Conservation (phyloP, 1,284 basidiomycete genomes). For the Cutaneotrichosporon mucoides region DNA sequence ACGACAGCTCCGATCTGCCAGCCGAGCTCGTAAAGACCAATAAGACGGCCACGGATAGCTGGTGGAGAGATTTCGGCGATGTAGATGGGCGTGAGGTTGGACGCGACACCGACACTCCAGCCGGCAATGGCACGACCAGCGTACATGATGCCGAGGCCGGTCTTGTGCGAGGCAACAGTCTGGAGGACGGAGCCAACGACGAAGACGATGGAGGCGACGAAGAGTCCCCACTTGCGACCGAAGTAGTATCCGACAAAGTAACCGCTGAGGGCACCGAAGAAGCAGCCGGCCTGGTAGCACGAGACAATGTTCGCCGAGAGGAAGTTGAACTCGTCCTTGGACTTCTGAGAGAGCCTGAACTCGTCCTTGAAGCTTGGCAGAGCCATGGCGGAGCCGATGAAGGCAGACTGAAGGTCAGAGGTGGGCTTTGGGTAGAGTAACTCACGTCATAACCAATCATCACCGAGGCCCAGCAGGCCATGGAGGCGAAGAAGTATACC, state of each 20-base stretch:
- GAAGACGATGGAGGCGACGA: constrained; percentile 38
- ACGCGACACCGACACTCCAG: constrained; percentile 36
- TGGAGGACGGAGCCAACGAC: constrained; percentile 39
- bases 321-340: constrained; percentile 7
- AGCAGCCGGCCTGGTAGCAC: constrained; percentile 42
- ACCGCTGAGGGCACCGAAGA: constrained; percentile 25
- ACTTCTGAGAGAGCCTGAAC: constrained; percentile 20
- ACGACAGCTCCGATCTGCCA: constrained; percentile 45
- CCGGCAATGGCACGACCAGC: constrained; percentile 40
- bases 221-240: constrained; percentile 34
- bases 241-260: constrained; percentile 23
- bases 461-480: constrained; percentile 43
- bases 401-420: constrained; percentile 21
- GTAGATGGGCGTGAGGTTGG: constrained; percentile 40
- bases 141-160: constrained; percentile 33
- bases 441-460: constrained; percentile 52
- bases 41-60: constrained; percentile 48
- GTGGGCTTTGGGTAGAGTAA: neutral
- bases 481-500: constrained; percentile 50
- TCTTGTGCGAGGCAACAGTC: constrained; percentile 31
- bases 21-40: constrained; percentile 55
- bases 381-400: constrained; percentile 36
- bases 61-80: constrained; percentile 49
- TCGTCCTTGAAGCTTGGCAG: constrained; percentile 32
- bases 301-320: constrained; percentile 53